phyloP scores from a whole-genome alignment of 768 basidiomycete genomes.

The Russula brevipes region DNA sequence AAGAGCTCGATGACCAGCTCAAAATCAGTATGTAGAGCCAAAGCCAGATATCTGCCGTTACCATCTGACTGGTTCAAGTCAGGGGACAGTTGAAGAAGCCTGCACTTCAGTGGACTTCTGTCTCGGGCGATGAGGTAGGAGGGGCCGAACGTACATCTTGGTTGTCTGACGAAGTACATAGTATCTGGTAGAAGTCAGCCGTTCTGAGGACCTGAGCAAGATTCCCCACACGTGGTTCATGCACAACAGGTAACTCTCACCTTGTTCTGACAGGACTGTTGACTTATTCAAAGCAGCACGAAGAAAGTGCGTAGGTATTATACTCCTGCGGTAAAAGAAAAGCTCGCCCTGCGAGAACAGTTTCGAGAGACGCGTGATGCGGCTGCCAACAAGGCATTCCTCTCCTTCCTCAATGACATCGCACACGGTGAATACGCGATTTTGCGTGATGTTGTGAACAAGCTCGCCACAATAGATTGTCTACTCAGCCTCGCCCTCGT shows the following conservation, averaged over 20 bases:
- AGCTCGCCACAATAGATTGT: slow-evolving; percentile 83
- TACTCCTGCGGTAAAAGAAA: slow-evolving; percentile 56
- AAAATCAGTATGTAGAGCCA: slow-evolving; percentile 45
- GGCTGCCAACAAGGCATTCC: slow-evolving; percentile 62
- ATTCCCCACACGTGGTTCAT: slow-evolving; percentile 55
- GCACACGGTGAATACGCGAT: slow-evolving; percentile 59
- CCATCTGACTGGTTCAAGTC: slow-evolving; percentile 38
- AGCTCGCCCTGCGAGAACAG: slow-evolving; percentile 68
- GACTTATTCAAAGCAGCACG: slow-evolving; percentile 46
- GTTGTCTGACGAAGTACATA: slow-evolving; percentile 30
- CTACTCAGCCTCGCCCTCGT: slow-evolving; percentile 78
- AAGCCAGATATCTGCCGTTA: slow-evolving; percentile 4
- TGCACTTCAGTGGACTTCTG: slow-evolving; percentile 61
- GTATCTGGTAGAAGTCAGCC: slow-evolving; percentile 78
- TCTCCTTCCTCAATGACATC: slow-evolving; percentile 65
- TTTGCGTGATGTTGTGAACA: slow-evolving; percentile 70
- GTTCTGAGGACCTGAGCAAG: slow-evolving; percentile 41
- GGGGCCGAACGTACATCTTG: not conserved
- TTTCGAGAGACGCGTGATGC: slow-evolving; percentile 66
- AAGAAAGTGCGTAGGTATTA: slow-evolving; percentile 69
- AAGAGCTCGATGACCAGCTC: slow-evolving; percentile 70
- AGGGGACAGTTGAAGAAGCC: slow-evolving; percentile 70
- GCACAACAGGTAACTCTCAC: slow-evolving; percentile 51
- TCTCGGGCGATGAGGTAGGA: slow-evolving; percentile 65
- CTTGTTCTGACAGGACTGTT: not conserved